Evolutionary conservation across 768 basidiomycete species (phyloP).

Genomic region (Tricholomella constricta): DNA sequence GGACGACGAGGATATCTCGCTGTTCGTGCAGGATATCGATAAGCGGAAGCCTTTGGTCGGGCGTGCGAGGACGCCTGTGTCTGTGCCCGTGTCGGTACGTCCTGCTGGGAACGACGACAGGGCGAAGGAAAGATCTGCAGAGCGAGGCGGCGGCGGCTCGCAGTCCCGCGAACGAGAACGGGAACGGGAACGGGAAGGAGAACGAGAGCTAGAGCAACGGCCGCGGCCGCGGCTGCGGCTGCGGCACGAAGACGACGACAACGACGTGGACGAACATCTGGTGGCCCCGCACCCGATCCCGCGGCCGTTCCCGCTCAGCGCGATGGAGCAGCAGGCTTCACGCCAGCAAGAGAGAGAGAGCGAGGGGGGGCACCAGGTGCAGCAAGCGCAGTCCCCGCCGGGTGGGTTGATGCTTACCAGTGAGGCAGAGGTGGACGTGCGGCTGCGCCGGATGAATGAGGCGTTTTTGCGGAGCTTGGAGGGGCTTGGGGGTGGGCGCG

Average conservation of each 20-base stretch:
- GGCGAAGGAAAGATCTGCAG: conserved; percentile 17
- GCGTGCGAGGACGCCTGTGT: conserved; percentile 24
- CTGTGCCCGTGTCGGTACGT: no score
- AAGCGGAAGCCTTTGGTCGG: conserved; percentile 63
- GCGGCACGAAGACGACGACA: no score
- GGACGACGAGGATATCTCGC: conserved; percentile 78
- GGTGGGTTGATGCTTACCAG: conserved; percentile 63
- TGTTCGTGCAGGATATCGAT: conserved; percentile 79
- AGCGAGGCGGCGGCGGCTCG: not conserved
- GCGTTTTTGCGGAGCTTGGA: conserved; percentile 65
- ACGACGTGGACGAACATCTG: not conserved
- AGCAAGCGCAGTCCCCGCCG: conserved; percentile 20
- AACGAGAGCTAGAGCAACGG: not conserved
- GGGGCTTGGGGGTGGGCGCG: conserved; percentile 48
- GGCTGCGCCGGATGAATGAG: conserved; percentile 66
- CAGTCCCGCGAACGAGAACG: not conserved
- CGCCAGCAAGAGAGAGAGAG: not conserved
- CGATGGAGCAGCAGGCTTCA: no score
- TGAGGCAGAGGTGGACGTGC: conserved; percentile 65
- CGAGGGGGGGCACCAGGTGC: not conserved
- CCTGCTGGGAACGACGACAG: conserved; percentile 7
- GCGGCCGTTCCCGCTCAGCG: no score
- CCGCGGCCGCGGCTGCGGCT: not conserved
- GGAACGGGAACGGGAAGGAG: not conserved
- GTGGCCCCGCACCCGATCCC: not conserved